phyloP scores from a whole-genome alignment of 345 rosid species.

The Hibiscus tridactylites region DNA sequence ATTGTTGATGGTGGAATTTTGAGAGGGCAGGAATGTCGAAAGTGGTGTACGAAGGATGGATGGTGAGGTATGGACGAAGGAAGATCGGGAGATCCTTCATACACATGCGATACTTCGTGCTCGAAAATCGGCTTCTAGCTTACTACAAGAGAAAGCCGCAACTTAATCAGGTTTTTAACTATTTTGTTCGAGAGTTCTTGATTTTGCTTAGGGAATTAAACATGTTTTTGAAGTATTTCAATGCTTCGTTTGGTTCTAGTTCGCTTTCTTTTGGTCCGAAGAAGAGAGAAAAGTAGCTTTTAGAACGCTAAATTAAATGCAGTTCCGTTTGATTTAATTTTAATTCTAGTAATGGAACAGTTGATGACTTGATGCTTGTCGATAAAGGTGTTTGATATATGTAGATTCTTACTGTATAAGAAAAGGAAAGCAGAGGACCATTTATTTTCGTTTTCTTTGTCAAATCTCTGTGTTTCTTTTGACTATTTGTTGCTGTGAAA shows the following conservation, averaged over 20 bases:
- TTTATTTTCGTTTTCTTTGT: not conserved
- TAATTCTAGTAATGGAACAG: not conserved
- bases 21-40: conserved; percentile 45
- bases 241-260: not conserved
- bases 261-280: not conserved
- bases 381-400: not conserved
- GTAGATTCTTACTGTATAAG: not conserved
- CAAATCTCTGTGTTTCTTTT: not conserved
- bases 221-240: not conserved
- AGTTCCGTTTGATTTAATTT: not conserved
- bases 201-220: not conserved
- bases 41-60: conserved; percentile 96
- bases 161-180: conserved; percentile 62
- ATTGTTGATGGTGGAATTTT: conserved; percentile 2
- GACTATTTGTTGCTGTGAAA: not conserved
- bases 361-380: not conserved
- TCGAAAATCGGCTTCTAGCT: conserved; percentile 86
- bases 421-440: not conserved
- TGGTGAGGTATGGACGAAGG: conserved; percentile 96
- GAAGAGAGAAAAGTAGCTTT: conserved; percentile 1
- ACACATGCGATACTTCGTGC: conserved; percentile 94
- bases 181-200: not conserved
- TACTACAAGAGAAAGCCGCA: conserved; percentile 97
- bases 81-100: conserved; percentile 94
- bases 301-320: not conserved